Evolutionary conservation across 2,329 filamentous ascomycete species (phyloP), one percentile per base, ranked within the genome.

Genomic region (Pestalotiopsis sp.): DNA sequence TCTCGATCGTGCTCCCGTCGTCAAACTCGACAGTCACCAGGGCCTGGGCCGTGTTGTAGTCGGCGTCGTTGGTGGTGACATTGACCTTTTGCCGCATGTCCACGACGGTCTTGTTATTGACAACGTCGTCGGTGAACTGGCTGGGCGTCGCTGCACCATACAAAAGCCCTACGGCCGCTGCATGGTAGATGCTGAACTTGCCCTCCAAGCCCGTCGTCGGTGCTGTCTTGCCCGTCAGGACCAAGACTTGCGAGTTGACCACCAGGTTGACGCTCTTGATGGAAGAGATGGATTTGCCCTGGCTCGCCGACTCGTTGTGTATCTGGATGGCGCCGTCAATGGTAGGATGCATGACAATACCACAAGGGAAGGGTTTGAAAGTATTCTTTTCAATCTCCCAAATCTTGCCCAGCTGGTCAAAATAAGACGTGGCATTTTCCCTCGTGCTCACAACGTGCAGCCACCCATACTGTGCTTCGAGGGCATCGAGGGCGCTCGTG

Each of bases 301-400:
- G 71, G 12, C 71, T 64, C 13, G 74, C 62, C 56, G 82, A 74
- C 64, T 85, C 71, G 25, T 77, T 72, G 71, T 84, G 81, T 14
- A 87, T 72, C 71, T 85, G 83, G 14, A 84, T 82, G 69, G 83
- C 84, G 2, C 77, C 85, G 73, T 89, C 86, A 68, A 89, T 88
- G 3, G 83, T 79, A 1, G 86, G 85, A 74, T 89, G 86, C 70
- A 87, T 85, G 0, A 88, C 85, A 69, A 88, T 87, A 1, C 86
- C 86, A 74, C 86, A 88, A 0, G 86, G 86, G 69, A 85, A 89
- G 0, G 86, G 86, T 73, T 89, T 88, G 77, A 88, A 88, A 1
- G 84, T 82, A 70, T 88, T 88, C 71, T 81, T 81, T 72, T 83
- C 78, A 9, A 85, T 83, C 77, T 88, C 85, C 86, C 86, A 88